Conservation (phyloP, 2,329 filamentous ascomycete species). For the Xylariales sp. region DNA sequence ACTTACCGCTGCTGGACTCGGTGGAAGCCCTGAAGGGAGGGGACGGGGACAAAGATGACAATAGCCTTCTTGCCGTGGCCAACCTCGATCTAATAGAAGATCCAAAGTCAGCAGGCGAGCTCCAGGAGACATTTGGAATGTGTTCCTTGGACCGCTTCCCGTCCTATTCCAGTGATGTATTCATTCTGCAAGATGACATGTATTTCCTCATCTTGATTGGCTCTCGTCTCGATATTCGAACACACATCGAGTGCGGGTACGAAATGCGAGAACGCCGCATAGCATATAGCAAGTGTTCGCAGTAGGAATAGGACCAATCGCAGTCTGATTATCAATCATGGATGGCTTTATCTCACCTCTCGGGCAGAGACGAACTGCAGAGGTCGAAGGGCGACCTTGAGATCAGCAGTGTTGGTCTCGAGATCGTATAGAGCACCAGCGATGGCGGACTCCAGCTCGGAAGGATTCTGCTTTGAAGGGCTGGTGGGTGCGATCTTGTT, state of each 20-base stretch:
- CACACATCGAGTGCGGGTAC: background rate
- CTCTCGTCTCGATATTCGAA: background rate
- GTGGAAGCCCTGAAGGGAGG: conserved; percentile 97
- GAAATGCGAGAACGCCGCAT: background rate
- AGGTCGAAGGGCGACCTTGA: conserved; percentile 92
- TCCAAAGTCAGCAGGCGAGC: conserved; percentile 71
- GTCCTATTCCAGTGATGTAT: conserved; percentile 56
- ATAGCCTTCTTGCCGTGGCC: conserved; percentile 99
- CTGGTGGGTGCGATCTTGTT: conserved; percentile 99
- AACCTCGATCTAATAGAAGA: conserved; percentile 91
- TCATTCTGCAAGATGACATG: background rate
- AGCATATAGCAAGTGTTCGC: background rate
- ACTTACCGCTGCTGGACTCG: conserved; percentile 98
- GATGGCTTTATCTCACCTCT: conserved; percentile 72
- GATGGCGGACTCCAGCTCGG: conserved; percentile 95
- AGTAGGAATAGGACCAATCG: conserved; percentile 7
- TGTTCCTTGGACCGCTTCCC: conserved; percentile 70
- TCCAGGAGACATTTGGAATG: conserved; percentile 47
- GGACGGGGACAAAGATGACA: conserved; percentile 99
- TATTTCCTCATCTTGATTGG: background rate
- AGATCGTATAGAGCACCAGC: conserved; percentile 97
- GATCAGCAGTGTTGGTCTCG: conserved; percentile 98
- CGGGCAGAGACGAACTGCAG: conserved; percentile 98
- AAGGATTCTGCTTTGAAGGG: conserved; percentile 92
- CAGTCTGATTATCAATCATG: background rate